Base-by-base conservation (phyloP, 768 basidiomycete genomes). In the Serendipita indica region DNA sequence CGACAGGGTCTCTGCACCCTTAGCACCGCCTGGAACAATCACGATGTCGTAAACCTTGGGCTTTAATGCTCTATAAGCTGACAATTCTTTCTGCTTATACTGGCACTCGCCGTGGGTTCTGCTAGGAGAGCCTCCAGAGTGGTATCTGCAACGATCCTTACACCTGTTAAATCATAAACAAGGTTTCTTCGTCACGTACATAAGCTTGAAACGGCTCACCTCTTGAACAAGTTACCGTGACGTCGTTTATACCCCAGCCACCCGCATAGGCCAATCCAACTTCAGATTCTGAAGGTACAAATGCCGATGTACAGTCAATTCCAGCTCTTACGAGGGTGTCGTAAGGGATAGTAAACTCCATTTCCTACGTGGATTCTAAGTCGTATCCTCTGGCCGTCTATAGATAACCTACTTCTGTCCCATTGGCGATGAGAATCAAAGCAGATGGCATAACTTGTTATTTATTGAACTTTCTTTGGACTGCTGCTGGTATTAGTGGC, bases 311-410 rank as follows among this genome's bases (percentile, higher is more conserved):
- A 59, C 79, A 79, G 13, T 69, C 63, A 18, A 89, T 71, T 12
- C 87, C 86, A 2, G 80, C 88, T 33, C 88, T 82, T 25, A 87
- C 82, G 46, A 90, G 80, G 3, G 83, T 86, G 65, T 89, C 88
- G 66, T 86, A 90, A 7, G 80, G 76, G 70, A 89, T 82, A 6
- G 86, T 86, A 64, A 33, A 39, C 25, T 33, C 33, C 22, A 60
- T 45, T 58, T 22, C 46, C 25, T 22, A 39, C 27, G 20, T 54
- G 41, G 22, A 33, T 35, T n/a, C 16, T 1, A 60, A 4, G 22
- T n/a, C 65, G 81, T 64, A 65, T n/a, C n/a, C 86, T 87, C 89
- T 89, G 69, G 89, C 87, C 82, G 88, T 89, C 71, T 90, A 22
- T 16, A 28, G n/a, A 54, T 22, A 10, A 54, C 49, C 6, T 10